Conservation (phyloP, 306 rosid species). For the Datisca glomerata region DNA sequence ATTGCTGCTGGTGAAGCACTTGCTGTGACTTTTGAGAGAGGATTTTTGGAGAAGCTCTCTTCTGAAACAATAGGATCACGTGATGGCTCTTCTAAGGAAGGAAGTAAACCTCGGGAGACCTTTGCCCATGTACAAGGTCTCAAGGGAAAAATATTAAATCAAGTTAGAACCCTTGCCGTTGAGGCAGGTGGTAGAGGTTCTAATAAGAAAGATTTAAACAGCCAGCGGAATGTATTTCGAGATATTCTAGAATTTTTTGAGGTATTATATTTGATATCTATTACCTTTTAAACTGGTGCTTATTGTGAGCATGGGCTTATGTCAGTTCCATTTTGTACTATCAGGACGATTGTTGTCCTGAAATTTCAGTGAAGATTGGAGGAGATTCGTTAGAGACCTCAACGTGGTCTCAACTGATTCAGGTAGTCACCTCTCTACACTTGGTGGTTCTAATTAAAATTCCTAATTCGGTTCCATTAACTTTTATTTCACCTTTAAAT, state of each 20-base stretch:
- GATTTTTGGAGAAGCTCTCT: slow-evolving; percentile 47
- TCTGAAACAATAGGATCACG: slow-evolving; percentile 26
- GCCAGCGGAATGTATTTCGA: slow-evolving; percentile 67
- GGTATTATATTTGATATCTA: slow-evolving; percentile 36
- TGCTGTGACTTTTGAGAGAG: slow-evolving; percentile 77
- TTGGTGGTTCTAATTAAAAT: neutral
- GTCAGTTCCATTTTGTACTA: slow-evolving; percentile 2
- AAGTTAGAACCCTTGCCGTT: slow-evolving; percentile 56
- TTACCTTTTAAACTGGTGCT: slow-evolving; percentile 1
- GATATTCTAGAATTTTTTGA: slow-evolving; percentile 71
- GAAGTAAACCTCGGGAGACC: slow-evolving; percentile 40
- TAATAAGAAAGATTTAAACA: slow-evolving; percentile 75
- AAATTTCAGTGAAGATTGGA: slow-evolving; percentile 63
- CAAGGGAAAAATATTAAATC: slow-evolving; percentile 65
- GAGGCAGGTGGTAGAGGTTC: slow-evolving; percentile 97
- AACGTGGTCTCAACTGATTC: slow-evolving; percentile 71
- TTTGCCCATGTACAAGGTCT: slow-evolving; percentile 56
- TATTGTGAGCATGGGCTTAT: no score
- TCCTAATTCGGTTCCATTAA: slow-evolving; percentile 3
- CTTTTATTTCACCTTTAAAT: no score
- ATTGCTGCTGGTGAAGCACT: slow-evolving; percentile 95
- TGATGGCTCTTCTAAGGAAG: slow-evolving; percentile 33
- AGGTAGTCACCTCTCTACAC: slow-evolving; percentile 43
- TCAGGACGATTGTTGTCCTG: slow-evolving; percentile 67
- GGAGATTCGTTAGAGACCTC: slow-evolving; percentile 63